Conservation (phyloP, 176 grass and related monocot genomes). For the Themeda triandra region DNA sequence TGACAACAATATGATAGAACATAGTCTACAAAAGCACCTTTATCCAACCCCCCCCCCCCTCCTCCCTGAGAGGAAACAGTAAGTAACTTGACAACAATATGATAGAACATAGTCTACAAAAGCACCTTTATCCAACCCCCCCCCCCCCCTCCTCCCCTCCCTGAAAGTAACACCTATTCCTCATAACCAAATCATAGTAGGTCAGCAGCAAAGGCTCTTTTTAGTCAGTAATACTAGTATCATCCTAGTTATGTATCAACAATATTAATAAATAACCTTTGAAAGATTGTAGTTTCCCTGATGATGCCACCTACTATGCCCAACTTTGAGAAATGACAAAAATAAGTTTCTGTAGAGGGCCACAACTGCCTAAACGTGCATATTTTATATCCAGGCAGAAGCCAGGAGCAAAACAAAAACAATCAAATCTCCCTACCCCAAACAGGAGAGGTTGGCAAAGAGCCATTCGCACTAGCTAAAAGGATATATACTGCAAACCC, state of each 20-base stretch:
- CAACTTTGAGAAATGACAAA: constrained; percentile 5
- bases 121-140: neutral
- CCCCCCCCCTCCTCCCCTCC: too few species aligned
- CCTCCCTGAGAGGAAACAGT: too few species aligned
- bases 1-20: neutral
- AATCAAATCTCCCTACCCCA: neutral
- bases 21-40: neutral
- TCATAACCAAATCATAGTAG: neutral
- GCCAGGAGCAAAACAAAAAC: neutral
- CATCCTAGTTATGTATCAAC: neutral
- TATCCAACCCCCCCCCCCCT: neutral
- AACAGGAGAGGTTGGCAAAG: neutral
- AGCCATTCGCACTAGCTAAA: neutral
- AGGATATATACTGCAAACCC: neutral
- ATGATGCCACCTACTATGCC: constrained; percentile 1
- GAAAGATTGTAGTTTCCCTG: neutral
- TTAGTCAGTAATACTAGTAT: neutral
- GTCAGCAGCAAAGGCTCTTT: neutral
- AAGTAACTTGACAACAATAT: constrained; percentile 9
- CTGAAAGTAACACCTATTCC: neutral
- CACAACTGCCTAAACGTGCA: neutral
- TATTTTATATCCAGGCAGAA: neutral
- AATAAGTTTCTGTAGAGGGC: neutral
- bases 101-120: neutral
- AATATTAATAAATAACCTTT: neutral